Conservation (phyloP, 2,329 filamentous ascomycete genomes). For the Cadophora sp. region DNA sequence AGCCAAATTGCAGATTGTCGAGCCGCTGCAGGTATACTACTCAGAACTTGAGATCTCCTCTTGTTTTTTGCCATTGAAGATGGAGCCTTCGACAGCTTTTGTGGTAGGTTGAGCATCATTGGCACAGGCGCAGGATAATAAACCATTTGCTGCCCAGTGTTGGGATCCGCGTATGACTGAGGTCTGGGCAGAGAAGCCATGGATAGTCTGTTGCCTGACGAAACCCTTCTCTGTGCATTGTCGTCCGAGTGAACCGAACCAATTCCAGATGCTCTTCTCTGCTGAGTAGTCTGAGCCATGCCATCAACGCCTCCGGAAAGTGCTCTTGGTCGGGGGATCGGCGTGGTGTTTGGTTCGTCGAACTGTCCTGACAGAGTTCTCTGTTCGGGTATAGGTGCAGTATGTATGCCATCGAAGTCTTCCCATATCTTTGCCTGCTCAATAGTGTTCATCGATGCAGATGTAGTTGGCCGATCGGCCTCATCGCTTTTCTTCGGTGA, state of each 20-base stretch:
- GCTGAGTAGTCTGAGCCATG: conserved; percentile 17
- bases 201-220: conserved; percentile 34
- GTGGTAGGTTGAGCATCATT: conserved; percentile 89
- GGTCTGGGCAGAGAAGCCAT: conserved; percentile 49
- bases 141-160: conserved; percentile 81
- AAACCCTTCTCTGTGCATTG: conserved; percentile 21
- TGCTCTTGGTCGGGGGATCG: conserved; percentile 3
- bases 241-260: conserved; percentile 16
- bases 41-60: conserved; percentile 76
- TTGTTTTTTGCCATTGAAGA: conserved; percentile 69
- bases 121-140: conserved; percentile 96
- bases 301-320: background rate
- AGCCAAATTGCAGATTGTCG: conserved; percentile 49
- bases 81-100: conserved; percentile 79
- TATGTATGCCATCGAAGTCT: conserved; percentile 84
- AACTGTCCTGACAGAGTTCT: conserved; percentile 11
- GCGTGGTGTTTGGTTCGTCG: conserved; percentile 11
- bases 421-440: conserved; percentile 74
- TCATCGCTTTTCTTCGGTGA: conserved; percentile 24
- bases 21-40: conserved; percentile 60
- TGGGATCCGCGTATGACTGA: conserved; percentile 66
- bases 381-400: conserved; percentile 42
- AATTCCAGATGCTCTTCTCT: conserved; percentile 26
- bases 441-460: conserved; percentile 54
- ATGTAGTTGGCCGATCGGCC: conserved; percentile 37